Evolutionary conservation across 2,329 filamentous ascomycete genomes (phyloP).

Genomic region (Colletotrichum sp.): DNA sequence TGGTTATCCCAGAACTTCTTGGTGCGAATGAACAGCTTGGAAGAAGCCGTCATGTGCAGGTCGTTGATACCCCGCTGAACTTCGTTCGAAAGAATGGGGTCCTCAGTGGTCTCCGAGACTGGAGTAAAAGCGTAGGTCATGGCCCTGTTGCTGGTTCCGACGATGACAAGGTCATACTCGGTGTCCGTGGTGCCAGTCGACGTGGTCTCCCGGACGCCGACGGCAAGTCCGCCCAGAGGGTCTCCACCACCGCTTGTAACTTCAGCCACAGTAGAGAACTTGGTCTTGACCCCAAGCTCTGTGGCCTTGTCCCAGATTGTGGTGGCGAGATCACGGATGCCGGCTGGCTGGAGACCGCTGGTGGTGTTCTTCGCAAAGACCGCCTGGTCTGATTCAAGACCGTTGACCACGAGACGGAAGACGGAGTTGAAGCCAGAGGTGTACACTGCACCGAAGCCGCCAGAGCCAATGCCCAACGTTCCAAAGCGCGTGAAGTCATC

Average conservation of each 20-base stretch:
- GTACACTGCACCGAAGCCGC: background rate
- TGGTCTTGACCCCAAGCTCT: background rate
- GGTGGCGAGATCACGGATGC: background rate
- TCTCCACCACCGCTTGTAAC: background rate
- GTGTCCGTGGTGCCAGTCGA: background rate
- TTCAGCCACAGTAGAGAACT: background rate
- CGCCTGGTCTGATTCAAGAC: background rate
- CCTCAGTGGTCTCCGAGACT: background rate
- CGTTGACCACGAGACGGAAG: background rate
- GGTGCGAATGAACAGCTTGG: background rate
- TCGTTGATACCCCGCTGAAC: background rate
- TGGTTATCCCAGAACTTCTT: background rate
- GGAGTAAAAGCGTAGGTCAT: background rate
- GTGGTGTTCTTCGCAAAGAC: background rate
- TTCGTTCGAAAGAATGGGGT: background rate
- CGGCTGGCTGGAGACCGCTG: background rate
- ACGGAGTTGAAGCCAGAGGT: background rate
- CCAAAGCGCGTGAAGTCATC: background rate
- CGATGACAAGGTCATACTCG: background rate
- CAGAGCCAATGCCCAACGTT: background rate
- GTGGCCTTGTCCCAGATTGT: background rate
- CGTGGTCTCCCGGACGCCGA: background rate
- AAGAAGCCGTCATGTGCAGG: background rate
- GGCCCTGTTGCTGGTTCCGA: background rate
- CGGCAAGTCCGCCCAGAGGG: background rate